phyloP scores from a whole-genome alignment of 495 filamentous ascomycete genomes.

The Aspergillus hancockii region DNA sequence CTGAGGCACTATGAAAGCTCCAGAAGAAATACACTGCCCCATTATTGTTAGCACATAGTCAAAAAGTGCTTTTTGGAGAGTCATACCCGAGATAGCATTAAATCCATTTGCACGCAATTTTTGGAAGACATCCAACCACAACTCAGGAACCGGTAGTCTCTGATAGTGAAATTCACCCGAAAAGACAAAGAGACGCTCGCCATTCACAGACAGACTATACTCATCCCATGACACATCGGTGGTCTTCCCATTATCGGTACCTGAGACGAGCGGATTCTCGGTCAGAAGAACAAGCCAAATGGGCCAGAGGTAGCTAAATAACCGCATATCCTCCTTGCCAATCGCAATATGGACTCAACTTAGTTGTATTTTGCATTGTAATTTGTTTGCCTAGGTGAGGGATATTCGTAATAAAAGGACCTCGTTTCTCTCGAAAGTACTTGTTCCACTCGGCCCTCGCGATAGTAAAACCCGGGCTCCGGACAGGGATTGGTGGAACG shows the following conservation, averaged over 20 bases:
- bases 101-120: slow-evolving; percentile 62
- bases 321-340: slow-evolving; percentile 24
- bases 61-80: background rate
- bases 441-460: slow-evolving; percentile 25
- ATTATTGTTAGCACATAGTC: slow-evolving; percentile 3
- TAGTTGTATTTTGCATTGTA: background rate
- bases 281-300: slow-evolving; percentile 32
- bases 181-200: slow-evolving; percentile 56
- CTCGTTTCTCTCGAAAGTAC: background rate
- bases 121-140: slow-evolving; percentile 64
- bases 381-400: background rate
- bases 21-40: slow-evolving; percentile 55
- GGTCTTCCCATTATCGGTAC: slow-evolving; percentile 28
- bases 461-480: slow-evolving; percentile 24
- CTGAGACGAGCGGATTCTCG: slow-evolving; percentile 37
- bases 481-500: slow-evolving; percentile 33
- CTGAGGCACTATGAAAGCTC: slow-evolving; percentile 53
- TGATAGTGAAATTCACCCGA: slow-evolving; percentile 61
- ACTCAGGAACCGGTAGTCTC: slow-evolving; percentile 56
- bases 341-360: background rate
- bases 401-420: background rate
- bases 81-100: slow-evolving; percentile 47
- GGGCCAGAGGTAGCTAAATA: slow-evolving; percentile 18
- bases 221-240: slow-evolving; percentile 52
- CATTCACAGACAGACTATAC: slow-evolving; percentile 59